A percentile compares a stretch with the other conserved stretches of the same genome.
Conservation (phyloP, 2,329 filamentous ascomycete species). For the Aureobasidium sp. region DNA sequence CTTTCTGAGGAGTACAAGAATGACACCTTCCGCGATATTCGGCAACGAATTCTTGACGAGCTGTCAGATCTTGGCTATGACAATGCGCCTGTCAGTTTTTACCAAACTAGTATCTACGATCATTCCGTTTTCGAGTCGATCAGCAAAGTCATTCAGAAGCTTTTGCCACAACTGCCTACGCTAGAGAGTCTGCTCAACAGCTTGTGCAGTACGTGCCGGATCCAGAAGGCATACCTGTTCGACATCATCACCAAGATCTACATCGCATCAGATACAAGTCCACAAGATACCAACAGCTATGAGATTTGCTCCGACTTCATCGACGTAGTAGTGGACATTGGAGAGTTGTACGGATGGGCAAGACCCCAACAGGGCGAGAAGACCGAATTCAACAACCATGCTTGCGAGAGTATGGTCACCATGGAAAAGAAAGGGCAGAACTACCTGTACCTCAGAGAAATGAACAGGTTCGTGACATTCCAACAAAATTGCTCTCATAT, state of each 20-base stretch:
- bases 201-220: conserved; percentile 83
- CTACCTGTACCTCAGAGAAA: conserved; percentile 56
- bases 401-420: conserved; percentile 54
- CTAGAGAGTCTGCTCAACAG: conserved; percentile 92
- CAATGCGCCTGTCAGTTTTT: conserved; percentile 87
- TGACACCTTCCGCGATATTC: conserved; percentile 93
- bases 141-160: conserved; percentile 95
- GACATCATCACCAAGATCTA: conserved; percentile 98
- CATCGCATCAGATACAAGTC: conserved; percentile 89
- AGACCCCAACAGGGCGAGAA: conserved; percentile 26
- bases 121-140: conserved; percentile 98
- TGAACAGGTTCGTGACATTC: conserved; percentile 48
- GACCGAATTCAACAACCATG: conserved; percentile 36
- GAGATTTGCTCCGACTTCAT: conserved; percentile 99
- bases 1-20: conserved; percentile 93
- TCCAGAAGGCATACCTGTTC: conserved; percentile 97
- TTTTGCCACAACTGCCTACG: conserved; percentile 86
- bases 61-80: conserved; percentile 88
- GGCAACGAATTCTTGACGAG: conserved; percentile 92
- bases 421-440: conserved; percentile 50
- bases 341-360: conserved; percentile 83
- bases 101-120: conserved; percentile 96
- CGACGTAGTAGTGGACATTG: conserved; percentile 94
- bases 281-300: conserved; percentile 90
- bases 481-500: neutral